phyloP scores from a whole-genome alignment of 768 basidiomycete genomes.

The Pleurotus giganteus region DNA sequence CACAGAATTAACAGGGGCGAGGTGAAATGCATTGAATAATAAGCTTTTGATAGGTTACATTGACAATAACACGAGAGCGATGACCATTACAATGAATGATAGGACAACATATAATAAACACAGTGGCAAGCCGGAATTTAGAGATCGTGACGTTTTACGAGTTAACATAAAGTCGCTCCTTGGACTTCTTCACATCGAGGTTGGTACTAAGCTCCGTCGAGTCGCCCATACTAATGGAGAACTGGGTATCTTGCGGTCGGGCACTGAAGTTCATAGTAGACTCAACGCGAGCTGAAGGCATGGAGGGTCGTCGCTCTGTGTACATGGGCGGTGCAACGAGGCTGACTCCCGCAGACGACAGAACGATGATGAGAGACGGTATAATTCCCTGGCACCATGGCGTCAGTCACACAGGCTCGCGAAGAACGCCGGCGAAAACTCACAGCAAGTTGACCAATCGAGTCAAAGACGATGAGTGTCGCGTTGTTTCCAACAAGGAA shows the following conservation, averaged over 20 bases:
- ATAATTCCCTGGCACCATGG: background rate
- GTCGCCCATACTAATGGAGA: constrained; percentile 7
- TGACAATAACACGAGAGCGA: no score
- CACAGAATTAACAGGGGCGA: no score
- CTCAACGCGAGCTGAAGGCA: background rate
- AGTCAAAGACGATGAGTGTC: background rate
- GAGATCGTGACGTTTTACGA: background rate
- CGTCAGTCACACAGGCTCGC: background rate
- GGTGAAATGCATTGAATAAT: no score
- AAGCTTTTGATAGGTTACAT: no score
- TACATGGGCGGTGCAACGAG: constrained; percentile 5
- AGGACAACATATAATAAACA: no score
- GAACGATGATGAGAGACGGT: background rate
- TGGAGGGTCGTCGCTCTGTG: constrained; percentile 6
- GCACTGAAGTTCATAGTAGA: constrained; percentile 42
- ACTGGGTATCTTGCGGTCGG: constrained; percentile 25
- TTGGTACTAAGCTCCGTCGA: background rate
- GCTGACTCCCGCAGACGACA: background rate
- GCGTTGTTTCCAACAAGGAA: constrained; percentile 3
- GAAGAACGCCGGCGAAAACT: background rate
- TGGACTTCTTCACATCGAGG: background rate
- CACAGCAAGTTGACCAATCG: background rate
- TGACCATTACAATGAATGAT: no score
- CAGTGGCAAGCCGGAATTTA: no score
- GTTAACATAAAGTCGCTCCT: background rate